Conservation (phyloP, 2,329 filamentous ascomycete genomes). For the Samsoniella hepiali region DNA sequence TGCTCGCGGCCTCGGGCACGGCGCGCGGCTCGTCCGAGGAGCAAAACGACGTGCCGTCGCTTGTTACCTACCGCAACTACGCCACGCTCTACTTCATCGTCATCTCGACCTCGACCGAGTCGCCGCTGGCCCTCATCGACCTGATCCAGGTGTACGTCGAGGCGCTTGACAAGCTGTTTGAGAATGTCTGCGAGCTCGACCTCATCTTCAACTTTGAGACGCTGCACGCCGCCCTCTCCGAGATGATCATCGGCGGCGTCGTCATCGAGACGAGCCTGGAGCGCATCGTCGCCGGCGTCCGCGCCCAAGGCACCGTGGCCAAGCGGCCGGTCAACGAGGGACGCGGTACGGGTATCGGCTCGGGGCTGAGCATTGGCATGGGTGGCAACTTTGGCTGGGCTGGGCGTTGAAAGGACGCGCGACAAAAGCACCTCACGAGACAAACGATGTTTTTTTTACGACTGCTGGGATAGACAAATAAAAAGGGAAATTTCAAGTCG, state of each 20-base stretch:
- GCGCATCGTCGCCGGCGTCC: constrained; percentile 82
- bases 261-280: constrained; percentile 91
- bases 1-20: constrained; percentile 61
- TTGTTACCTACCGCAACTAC: constrained; percentile 97
- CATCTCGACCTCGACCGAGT: constrained; percentile 94
- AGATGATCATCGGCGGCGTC: constrained; percentile 94
- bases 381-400: constrained; percentile 58
- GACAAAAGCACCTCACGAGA: constrained; percentile 1
- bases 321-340: constrained; percentile 76
- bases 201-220: constrained; percentile 99
- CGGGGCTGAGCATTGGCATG: constrained; percentile 55
- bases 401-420: constrained; percentile 30
- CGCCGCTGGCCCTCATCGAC: constrained; percentile 89
- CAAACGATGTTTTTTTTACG: not conserved
- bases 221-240: constrained; percentile 81
- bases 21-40: constrained; percentile 62
- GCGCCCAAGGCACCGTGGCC: constrained; percentile 69
- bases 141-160: constrained; percentile 98
- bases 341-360: constrained; percentile 43
- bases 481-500: not conserved
- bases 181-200: constrained; percentile 97
- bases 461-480: constrained; percentile 10
- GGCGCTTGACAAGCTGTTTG: constrained; percentile 88
- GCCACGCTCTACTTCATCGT: constrained; percentile 98
- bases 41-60: constrained; percentile 84